These are phyloP conservation scores for Malassezia cuniculi DNA, from an alignment of 1,284 basidiomycete genomes.

Conservation along the genomic window DNA sequence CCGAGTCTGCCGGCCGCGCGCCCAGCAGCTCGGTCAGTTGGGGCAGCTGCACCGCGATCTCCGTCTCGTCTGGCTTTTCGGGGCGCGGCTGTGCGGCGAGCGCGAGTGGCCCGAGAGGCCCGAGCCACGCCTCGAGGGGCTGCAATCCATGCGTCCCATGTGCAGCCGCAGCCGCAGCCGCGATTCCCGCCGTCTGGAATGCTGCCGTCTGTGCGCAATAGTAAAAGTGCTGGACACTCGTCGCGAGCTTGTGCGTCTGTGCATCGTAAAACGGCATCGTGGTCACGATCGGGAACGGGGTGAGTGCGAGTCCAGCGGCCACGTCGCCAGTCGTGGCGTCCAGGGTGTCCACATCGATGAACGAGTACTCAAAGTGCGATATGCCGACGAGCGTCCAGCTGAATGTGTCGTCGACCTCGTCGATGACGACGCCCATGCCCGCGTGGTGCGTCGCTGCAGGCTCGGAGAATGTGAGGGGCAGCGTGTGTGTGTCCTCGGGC, in stretches of 20 bases:
- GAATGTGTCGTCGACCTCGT: conserved; percentile 82
- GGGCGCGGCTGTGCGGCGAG: conserved; percentile 3
- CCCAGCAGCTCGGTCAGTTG: conserved; percentile 18
- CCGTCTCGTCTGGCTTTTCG: conserved; percentile 15
- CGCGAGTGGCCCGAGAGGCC: conserved; percentile 65
- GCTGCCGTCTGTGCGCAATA: conserved; percentile 43
- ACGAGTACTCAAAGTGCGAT: conserved; percentile 84
- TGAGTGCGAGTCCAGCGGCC: conserved; percentile 53
- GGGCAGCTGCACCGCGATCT: conserved; percentile 24
- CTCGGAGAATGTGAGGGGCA: conserved; percentile 7
- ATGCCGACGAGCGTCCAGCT: conserved; percentile 94
- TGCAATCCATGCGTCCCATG: conserved; percentile 46
- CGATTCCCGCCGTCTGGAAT: conserved; percentile 1
- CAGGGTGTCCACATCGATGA: conserved; percentile 72
- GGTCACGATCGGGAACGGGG: conserved; percentile 74
- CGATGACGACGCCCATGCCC: conserved; percentile 50
- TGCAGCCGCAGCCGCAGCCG: conserved; percentile 52
- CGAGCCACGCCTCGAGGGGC: conserved; percentile 69
- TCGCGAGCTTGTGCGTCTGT: conserved; percentile 59
- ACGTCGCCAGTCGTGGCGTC: conserved; percentile 60
- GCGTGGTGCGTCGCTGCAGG: neutral
- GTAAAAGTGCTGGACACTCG: conserved; percentile 67
- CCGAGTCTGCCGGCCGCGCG: neutral
- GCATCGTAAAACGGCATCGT: conserved; percentile 64
- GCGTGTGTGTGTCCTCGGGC: conserved; percentile 2